Evolutionary conservation across 2,329 filamentous ascomycete genomes (phyloP).

Genomic region (Sporothrix brasiliensis): DNA sequence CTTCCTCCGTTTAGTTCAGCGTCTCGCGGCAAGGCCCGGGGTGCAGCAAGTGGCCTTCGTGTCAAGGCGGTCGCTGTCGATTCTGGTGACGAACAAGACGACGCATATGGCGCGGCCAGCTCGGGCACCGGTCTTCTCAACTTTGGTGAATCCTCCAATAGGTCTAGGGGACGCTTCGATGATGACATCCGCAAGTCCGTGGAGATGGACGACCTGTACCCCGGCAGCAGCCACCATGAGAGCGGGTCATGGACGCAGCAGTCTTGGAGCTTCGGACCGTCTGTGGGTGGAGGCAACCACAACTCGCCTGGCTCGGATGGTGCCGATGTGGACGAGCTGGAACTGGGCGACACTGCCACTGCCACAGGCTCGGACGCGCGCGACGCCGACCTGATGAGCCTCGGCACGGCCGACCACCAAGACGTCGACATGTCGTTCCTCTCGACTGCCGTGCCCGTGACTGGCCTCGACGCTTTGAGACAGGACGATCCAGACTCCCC

Average conservation of each 20-base stretch:
- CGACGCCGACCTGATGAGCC: slow-evolving; percentile 31
- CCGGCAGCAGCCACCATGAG: slow-evolving; percentile 29
- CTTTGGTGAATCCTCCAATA: slow-evolving; percentile 29
- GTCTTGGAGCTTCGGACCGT: slow-evolving; percentile 51
- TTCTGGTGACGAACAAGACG: slow-evolving; percentile 24
- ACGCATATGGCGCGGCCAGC: slow-evolving; percentile 11
- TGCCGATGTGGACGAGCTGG: slow-evolving; percentile 33
- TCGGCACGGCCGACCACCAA: slow-evolving; percentile 22
- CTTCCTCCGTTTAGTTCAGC: slow-evolving; percentile 48
- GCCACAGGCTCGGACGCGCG: slow-evolving; percentile 9
- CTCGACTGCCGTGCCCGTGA: slow-evolving; percentile 32
- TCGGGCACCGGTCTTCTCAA: slow-evolving; percentile 29
- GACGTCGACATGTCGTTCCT: slow-evolving; percentile 31
- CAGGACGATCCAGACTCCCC: background rate
- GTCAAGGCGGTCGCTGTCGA: background rate
- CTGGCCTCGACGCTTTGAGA: slow-evolving; percentile 27
- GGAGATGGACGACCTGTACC: slow-evolving; percentile 49
- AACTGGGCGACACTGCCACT: slow-evolving; percentile 23
- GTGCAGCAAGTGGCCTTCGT: slow-evolving; percentile 11
- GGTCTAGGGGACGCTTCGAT: slow-evolving; percentile 27
- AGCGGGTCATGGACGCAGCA: slow-evolving; percentile 42
- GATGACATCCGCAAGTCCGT: slow-evolving; percentile 48
- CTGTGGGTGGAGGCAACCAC: slow-evolving; percentile 11
- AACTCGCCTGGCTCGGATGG: slow-evolving; percentile 32
- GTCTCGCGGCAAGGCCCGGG: background rate